Percentiles rank a stretch among this genome's conserved stretches.
Conservation (phyloP, 768 basidiomycete species). For the Boletus sensibilis region DNA sequence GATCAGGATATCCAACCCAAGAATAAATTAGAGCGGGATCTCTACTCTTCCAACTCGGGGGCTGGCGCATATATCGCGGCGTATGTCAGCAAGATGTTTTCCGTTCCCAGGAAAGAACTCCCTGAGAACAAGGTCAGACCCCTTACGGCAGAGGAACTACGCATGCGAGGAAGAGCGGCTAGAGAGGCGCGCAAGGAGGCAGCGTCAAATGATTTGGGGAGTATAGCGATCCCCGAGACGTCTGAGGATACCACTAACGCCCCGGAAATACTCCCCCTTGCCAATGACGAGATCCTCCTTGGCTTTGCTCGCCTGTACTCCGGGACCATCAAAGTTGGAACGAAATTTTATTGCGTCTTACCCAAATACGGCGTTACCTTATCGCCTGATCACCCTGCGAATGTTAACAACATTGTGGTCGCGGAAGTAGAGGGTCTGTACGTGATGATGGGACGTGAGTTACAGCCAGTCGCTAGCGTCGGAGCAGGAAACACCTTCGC, state of each 20-base stretch:
- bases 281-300: constrained; percentile 64
- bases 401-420: constrained; percentile 59
- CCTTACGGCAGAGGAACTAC: constrained; percentile 82
- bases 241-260: not conserved
- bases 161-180: constrained; percentile 56
- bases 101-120: constrained; percentile 73
- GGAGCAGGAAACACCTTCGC: constrained; percentile 95
- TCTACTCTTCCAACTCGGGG: constrained; percentile 68
- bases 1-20: constrained; percentile 59
- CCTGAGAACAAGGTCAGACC: constrained; percentile 82
- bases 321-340: constrained; percentile 70
- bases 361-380: constrained; percentile 80
- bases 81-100: constrained; percentile 99
- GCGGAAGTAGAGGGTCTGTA: constrained; percentile 78
- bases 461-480: constrained; percentile 80
- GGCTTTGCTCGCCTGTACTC: constrained; percentile 96
- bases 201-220: constrained; percentile 24
- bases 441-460: constrained; percentile 96
- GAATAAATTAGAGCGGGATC: constrained; percentile 79
- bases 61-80: constrained; percentile 65
- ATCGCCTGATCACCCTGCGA: constrained; percentile 62
- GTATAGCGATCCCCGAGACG: constrained; percentile 5
- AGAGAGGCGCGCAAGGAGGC: constrained; percentile 42
- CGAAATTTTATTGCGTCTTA: constrained; percentile 67
- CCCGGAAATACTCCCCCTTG: not conserved